Evolutionary conservation across 331 rosid genomes (phyloP), one percentile per base, ranked within the genome.

Genomic region (Cucumis variabilis): DNA sequence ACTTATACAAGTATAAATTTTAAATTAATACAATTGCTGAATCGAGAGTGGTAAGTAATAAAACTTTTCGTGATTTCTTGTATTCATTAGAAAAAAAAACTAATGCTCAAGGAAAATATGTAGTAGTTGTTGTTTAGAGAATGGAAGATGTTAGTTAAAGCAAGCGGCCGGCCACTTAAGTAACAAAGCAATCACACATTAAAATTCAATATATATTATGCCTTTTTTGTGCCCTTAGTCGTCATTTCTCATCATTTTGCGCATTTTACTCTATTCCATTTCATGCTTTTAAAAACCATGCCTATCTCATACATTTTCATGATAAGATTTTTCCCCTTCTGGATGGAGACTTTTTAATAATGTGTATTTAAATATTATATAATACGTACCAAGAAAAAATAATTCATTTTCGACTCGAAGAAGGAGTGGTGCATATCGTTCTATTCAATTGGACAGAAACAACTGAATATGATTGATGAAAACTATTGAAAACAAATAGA

Each of bases 81-180:
- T 2, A 37, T 37, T 11, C 15, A 13, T 51, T 51, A 51, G 13
- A 51, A 51, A 58, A 62, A 66, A 67, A 66, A 5, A 66, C 15
- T 24, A 25, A 68, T 14, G 9, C 41, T 37, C 0, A 37, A 69
- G 41, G 19, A 69, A 28, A 69, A 62, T 62, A 71, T 70, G 44
- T 28, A 70, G 75, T 70, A 14, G 41, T 70, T 69, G 7, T 37
- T 37, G 72, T 28, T 70, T 37, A 75, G 24, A 75, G 60, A 76
- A 76, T 23, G 30, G 63, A 76, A 15, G 84, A 10, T 50, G 25
- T 44, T 37, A 37, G 44, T 24, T 50, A 78, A 78, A 50, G 83
- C 66, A 79, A 44, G 65, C 65, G 84, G 84, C 84, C 84, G 84
- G 84, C 67, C 84, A 79, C 84, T 79, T 24, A 9, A 79, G 67